Percentiles rank a stretch among this genome's conserved stretches.
These are phyloP conservation scores for Protomyces arabidopsidicola DNA, from an alignment of 1,139 yeast species.

Conservation along the genomic window DNA sequence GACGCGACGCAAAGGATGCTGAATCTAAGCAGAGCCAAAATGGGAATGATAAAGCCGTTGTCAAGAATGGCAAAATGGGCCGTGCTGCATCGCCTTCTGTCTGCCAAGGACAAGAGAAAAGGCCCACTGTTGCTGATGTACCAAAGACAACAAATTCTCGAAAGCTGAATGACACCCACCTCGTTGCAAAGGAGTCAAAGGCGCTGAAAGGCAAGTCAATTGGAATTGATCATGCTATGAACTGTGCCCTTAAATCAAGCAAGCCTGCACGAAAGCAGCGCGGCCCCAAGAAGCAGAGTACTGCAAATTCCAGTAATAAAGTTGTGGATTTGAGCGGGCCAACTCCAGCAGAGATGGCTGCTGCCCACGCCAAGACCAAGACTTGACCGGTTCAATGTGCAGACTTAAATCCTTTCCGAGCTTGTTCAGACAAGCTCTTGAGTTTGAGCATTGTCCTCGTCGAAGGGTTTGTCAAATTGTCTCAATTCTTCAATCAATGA, in stretches of 20 bases:
- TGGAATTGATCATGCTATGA: neutral
- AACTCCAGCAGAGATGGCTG: slow-evolving; percentile 27
- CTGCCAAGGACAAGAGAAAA: neutral
- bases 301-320: neutral
- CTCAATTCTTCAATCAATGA: too few species aligned
- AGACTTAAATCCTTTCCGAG: neutral
- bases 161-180: neutral
- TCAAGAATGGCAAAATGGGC: neutral
- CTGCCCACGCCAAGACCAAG: slow-evolving; percentile 2
- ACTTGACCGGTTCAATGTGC: neutral
- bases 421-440: too few species aligned
- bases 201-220: neutral
- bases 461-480: too few species aligned
- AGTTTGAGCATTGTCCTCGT: too few species aligned
- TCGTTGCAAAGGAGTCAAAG: neutral
- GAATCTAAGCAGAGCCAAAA: neutral
- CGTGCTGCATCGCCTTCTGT: neutral
- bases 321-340: slow-evolving; percentile 15
- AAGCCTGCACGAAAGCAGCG: neutral
- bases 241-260: neutral
- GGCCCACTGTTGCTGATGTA: neutral
- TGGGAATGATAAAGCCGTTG: neutral
- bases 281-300: neutral
- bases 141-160: neutral
- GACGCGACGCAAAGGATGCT: neutral